Percentiles rank a stretch among this genome's conserved stretches.
Conservation (phyloP, 129 eudicot genomes). For the Arctium minus region DNA sequence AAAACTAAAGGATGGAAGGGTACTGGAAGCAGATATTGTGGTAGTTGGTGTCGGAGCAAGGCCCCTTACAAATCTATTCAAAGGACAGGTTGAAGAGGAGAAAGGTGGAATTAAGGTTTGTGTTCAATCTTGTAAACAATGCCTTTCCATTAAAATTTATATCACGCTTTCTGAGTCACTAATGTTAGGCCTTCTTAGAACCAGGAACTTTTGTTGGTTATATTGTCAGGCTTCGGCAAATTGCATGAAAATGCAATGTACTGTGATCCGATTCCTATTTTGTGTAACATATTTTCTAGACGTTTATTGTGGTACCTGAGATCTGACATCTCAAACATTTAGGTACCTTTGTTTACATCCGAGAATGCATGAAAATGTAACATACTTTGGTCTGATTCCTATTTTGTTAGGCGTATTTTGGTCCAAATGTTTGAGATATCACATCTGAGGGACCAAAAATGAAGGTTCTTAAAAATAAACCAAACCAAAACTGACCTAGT, state of each 20-base stretch:
- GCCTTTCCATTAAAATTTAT: neutral
- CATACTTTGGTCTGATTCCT: too few species aligned
- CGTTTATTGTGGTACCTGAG: neutral
- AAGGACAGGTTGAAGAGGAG: conserved; percentile 96
- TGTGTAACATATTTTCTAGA: neutral
- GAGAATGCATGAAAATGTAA: too few species aligned
- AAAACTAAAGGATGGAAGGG: conserved; percentile 91
- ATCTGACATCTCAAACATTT: neutral
- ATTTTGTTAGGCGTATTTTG: too few species aligned
- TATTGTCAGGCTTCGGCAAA: neutral
- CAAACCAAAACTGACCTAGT: too few species aligned
- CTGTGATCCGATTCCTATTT: neutral
- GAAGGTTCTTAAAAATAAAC: neutral
- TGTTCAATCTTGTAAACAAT: conserved; percentile 7
- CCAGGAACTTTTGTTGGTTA: neutral
- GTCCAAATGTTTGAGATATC: neutral
- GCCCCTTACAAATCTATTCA: conserved; percentile 79
- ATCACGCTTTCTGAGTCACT: neutral
- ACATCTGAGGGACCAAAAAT: neutral
- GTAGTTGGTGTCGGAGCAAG: conserved; percentile 97
- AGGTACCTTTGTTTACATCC: neutral
- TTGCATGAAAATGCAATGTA: neutral
- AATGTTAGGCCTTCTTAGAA: neutral
- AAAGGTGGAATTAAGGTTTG: conserved; percentile 97
- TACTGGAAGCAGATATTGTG: conserved; percentile 89